Evolutionary conservation across 139 green algal species (phyloP).

Genomic region (Chlamydomonas schloesseri): DNA sequence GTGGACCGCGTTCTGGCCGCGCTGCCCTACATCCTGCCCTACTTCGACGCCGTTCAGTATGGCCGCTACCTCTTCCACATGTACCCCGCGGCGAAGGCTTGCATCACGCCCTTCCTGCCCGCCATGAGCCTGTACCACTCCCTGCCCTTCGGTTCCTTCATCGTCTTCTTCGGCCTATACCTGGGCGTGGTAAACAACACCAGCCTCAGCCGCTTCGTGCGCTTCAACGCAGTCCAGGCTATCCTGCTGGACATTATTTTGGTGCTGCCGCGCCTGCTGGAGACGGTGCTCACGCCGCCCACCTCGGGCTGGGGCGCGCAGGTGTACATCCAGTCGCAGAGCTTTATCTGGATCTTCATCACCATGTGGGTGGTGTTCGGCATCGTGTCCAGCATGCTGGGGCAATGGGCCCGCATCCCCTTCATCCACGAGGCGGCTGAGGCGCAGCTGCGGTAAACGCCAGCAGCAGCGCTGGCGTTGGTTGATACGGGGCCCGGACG

Average conservation of each 20-base stretch:
- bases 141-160: constrained; percentile 64
- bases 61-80: constrained; percentile 69
- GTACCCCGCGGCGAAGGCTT: constrained; percentile 45
- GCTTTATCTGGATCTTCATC: constrained; percentile 69
- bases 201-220: constrained; percentile 60
- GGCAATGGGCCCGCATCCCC: constrained; percentile 55
- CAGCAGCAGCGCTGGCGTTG: too few relatives aligned
- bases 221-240: constrained; percentile 68
- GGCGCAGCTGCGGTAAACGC: constrained; percentile 54
- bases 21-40: constrained; percentile 66
- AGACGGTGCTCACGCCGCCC: constrained; percentile 59
- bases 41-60: constrained; percentile 65
- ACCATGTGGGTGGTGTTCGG: constrained; percentile 58
- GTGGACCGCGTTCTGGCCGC: constrained; percentile 57
- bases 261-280: constrained; percentile 65
- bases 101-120: constrained; percentile 55
- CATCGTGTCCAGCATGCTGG: constrained; percentile 48
- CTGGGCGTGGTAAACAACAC: constrained; percentile 67
- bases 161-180: constrained; percentile 73
- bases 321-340: constrained; percentile 64
- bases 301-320: constrained; percentile 57
- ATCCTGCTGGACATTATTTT: constrained; percentile 74
- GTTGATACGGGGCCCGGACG: too few relatives aligned
- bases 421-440: constrained; percentile 69
- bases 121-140: constrained; percentile 59